phyloP scores from a whole-genome alignment of 2,329 filamentous ascomycete species.

The Aspergillus terreus region DNA sequence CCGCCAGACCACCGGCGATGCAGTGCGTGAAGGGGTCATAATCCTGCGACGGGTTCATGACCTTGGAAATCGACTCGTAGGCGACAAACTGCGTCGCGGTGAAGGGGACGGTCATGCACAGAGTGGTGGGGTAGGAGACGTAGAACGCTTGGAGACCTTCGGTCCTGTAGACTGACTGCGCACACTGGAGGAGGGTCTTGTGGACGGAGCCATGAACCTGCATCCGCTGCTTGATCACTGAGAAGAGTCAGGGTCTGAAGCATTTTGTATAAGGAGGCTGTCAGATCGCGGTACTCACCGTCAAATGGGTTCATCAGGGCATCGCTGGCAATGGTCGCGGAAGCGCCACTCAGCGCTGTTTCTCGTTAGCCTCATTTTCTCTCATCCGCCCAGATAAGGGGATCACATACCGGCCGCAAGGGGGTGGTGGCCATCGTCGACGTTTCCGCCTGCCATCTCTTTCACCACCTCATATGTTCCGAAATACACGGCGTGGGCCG shows the following conservation, averaged over 20 bases:
- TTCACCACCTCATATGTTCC: constrained; percentile 97
- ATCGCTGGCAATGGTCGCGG: constrained; percentile 94
- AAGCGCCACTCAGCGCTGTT: constrained; percentile 83
- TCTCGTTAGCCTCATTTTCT: constrained; percentile 31
- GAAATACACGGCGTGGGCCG: constrained; percentile 96
- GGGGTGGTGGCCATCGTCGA: constrained; percentile 78
- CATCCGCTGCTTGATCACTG: constrained; percentile 99
- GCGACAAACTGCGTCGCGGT: constrained; percentile 95
- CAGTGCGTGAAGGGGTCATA: constrained; percentile 96
- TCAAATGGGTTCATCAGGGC: constrained; percentile 99
- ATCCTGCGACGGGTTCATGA: constrained; percentile 73
- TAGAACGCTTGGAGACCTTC: constrained; percentile 94
- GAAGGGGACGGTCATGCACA: constrained; percentile 98
- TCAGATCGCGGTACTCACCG: constrained; percentile 54
- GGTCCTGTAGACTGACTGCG: constrained; percentile 76
- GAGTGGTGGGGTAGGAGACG: constrained; percentile 94
- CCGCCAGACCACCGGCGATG: constrained; percentile 83
- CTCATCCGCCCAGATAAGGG: background rate
- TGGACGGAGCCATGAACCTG: constrained; percentile 96
- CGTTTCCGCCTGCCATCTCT: constrained; percentile 90
- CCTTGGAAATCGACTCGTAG: constrained; percentile 92
- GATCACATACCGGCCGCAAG: constrained; percentile 73
- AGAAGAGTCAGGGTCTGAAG: background rate
- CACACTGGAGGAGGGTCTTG: constrained; percentile 81
- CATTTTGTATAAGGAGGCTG: background rate